phyloP scores from a whole-genome alignment of 1,284 basidiomycete genomes.

The Tilletia indica region DNA sequence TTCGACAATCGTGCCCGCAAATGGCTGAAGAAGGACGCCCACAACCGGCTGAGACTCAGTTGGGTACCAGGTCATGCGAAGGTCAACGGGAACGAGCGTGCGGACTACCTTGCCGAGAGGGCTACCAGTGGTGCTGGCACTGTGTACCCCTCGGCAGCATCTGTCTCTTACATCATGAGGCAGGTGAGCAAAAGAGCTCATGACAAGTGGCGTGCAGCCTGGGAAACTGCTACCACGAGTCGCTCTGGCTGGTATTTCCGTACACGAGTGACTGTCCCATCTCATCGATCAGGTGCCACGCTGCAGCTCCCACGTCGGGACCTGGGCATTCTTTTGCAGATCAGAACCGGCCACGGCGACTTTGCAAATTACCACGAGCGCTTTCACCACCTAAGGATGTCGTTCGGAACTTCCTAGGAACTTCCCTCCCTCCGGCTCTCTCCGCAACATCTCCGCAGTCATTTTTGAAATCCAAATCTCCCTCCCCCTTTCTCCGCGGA shows the following conservation, averaged over 20 bases:
- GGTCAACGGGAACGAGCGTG: no score
- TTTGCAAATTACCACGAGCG: not conserved
- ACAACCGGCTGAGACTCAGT: not conserved
- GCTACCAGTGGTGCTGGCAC: not conserved
- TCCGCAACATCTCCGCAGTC: no score
- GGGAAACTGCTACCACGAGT: not conserved
- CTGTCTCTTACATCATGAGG: not conserved
- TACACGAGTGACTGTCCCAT: not conserved
- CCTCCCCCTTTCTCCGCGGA: no score
- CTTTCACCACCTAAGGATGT: no score
- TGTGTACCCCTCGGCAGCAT: not conserved
- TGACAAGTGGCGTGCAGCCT: not conserved
- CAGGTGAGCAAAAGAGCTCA: not conserved
- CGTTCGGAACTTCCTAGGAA: no score
- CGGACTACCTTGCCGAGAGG: not conserved
- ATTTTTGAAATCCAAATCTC: no score
- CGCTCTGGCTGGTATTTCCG: constrained; percentile 4
- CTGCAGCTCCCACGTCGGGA: not conserved
- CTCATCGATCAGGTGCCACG: not conserved
- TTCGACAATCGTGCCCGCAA: not conserved
- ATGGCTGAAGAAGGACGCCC: not conserved
- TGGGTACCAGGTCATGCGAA: no score
- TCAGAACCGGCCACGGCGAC: not conserved
- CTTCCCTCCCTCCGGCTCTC: no score
- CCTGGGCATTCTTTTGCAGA: not conserved